Conservation (phyloP, 2,329 filamentous ascomycete species). For the Grosmannia huntii region DNA sequence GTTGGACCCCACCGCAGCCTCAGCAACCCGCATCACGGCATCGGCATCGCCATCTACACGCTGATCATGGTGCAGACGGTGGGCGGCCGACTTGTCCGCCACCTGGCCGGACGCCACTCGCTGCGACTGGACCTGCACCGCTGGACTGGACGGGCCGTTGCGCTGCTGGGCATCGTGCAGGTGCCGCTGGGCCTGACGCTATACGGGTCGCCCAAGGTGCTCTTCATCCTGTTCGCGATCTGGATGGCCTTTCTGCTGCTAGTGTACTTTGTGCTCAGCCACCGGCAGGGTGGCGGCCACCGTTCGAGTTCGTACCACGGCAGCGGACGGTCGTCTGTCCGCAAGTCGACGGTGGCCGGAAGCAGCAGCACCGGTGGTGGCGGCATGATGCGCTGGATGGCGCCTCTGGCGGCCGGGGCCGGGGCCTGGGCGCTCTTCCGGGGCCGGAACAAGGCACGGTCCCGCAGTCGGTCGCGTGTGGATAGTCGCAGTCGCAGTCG, state of each 20-base stretch:
- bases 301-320: slow-evolving; percentile 38
- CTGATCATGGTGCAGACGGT: slow-evolving; percentile 59
- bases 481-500: slow-evolving; percentile 20
- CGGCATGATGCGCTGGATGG: slow-evolving; percentile 30
- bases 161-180: slow-evolving; percentile 73
- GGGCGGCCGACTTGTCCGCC: slow-evolving; percentile 50
- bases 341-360: background rate
- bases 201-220: slow-evolving; percentile 74
- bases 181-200: slow-evolving; percentile 80
- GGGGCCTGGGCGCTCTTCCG: slow-evolving; percentile 34
- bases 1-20: slow-evolving; percentile 60
- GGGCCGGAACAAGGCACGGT: slow-evolving; percentile 28
- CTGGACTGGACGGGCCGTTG: slow-evolving; percentile 70
- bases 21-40: slow-evolving; percentile 75
- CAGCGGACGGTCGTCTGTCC: slow-evolving; percentile 37
- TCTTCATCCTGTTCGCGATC: slow-evolving; percentile 77
- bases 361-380: slow-evolving; percentile 15
- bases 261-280: slow-evolving; percentile 69
- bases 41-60: slow-evolving; percentile 67
- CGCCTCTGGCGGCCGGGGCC: slow-evolving; percentile 38
- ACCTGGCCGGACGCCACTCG: slow-evolving; percentile 35
- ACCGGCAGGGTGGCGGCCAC: slow-evolving; percentile 39
- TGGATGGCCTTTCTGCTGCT: slow-evolving; percentile 63
- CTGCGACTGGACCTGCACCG: slow-evolving; percentile 60
- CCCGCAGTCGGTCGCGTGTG: slow-evolving; percentile 13